Evolutionary conservation across 352 stramenopile genomes (phyloP).

Genomic region (Pythium sukuiense): DNA sequence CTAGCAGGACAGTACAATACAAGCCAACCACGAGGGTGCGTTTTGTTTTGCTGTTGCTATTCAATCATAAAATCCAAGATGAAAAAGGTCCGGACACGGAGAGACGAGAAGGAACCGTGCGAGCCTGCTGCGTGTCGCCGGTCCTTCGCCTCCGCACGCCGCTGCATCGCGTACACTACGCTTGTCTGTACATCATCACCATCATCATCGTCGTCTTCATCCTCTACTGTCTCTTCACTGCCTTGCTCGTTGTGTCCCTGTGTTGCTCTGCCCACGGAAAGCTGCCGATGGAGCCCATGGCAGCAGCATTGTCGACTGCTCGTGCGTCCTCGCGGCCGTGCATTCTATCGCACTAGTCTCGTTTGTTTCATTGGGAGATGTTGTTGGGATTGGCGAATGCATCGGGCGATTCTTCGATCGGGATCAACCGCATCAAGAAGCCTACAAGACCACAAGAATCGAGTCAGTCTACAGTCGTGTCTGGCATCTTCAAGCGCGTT

Average conservation of each 20-base stretch:
- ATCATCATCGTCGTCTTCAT: not conserved
- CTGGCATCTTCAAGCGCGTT: too few species aligned
- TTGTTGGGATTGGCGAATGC: slow-evolving; percentile 79
- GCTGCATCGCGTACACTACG: slow-evolving; percentile 13
- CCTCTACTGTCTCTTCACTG: not conserved
- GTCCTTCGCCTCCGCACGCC: not conserved
- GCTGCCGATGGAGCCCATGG: not conserved
- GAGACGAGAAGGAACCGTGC: not conserved
- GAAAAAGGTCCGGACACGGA: slow-evolving; percentile 7
- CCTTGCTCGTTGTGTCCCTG: not conserved
- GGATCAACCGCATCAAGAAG: slow-evolving; percentile 75
- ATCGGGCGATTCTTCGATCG: slow-evolving; percentile 55
- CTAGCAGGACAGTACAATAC: not conserved
- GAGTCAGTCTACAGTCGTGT: too few species aligned
- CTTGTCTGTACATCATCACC: slow-evolving; percentile 16
- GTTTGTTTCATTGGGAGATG: slow-evolving; percentile 46
- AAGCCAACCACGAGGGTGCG: not conserved
- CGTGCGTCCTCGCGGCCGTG: too few species aligned
- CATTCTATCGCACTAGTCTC: not conserved
- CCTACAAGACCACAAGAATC: slow-evolving; percentile 35
- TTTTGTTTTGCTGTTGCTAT: slow-evolving; percentile 7
- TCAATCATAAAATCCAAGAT: slow-evolving; percentile 22
- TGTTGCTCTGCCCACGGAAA: not conserved
- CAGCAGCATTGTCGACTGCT: not conserved
- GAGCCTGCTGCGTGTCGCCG: not conserved